Base-by-base conservation (phyloP, 495 filamentous ascomycete species). In the Penicillium ochrochloron region DNA sequence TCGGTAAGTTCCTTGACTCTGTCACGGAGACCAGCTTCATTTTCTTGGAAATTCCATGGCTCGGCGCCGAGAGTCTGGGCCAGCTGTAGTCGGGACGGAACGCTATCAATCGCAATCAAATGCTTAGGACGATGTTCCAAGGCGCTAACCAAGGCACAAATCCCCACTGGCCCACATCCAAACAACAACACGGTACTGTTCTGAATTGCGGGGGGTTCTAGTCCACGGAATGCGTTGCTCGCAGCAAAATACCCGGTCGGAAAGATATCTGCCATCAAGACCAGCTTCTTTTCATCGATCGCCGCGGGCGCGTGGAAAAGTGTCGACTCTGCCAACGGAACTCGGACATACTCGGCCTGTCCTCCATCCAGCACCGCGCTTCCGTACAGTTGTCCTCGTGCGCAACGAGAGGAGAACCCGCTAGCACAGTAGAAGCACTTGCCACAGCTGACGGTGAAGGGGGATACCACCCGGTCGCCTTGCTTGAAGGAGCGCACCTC, bases 221-320 rank as follows among this genome's bases (percentile, higher is more conserved):
- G 73, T 35, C 82, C 75, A 8, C 77, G 80, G 73, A 97, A 92
- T 2, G 85, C 92, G 67, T 92, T 94, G 23, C 77, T 73, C 3
- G 91, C 92, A 1, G 90, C 93, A 68, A 94, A 97, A 74, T 84
- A 97, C 1, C 94, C 94, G 2, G 92, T 97, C 5, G 91, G 89
- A 62, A 88, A 86, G 23, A 80, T 78, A 59, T 79, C 76, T 0
- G 80, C 81, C 68, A 80, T 81, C 12, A 97, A 78, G 14, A 96
- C 87, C 25, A 96, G 75, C 29, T 84, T 86, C 62, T 89, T 86
- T 69, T 93, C 89, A n/a, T 87, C 83, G 60, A 96, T 90, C 11
- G 80, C 83, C 4, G 81, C 66, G 0, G 93, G 90, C 0, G 92
- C 86, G 41, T 84, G 84, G 65, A 92, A 83, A 0, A 89, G 84